A percentile compares a stretch with the other conserved stretches of the same genome.
Evolutionary conservation across 75 land plant species (phyloP).

Genomic region (Isoetes taiwanensis): DNA sequence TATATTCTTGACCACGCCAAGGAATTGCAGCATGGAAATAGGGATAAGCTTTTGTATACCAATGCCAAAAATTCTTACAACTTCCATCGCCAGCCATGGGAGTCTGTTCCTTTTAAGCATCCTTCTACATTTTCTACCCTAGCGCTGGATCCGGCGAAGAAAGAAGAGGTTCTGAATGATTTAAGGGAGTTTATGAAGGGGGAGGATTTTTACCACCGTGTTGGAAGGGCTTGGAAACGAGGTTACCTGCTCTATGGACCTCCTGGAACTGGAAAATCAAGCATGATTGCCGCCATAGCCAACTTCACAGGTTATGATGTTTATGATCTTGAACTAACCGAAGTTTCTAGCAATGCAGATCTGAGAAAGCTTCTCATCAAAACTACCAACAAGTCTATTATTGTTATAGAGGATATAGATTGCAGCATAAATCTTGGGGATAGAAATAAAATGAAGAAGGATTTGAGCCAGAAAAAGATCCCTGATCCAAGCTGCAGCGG

Average conservation of each 20-base stretch:
- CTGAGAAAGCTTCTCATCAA: slow-evolving; percentile 1
- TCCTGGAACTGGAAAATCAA: slow-evolving; percentile 1
- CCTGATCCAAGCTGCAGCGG: neutral
- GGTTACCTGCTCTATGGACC: slow-evolving; percentile 16
- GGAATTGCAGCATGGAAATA: slow-evolving; percentile 4
- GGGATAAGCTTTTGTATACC: slow-evolving; percentile 20
- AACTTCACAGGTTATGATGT: slow-evolving; percentile 5
- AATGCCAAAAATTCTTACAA: slow-evolving; percentile 4
- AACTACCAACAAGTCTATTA: slow-evolving; percentile 5
- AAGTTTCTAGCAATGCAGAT: neutral
- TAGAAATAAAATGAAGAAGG: neutral
- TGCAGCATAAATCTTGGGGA: neutral
- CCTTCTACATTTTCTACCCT: slow-evolving; percentile 34
- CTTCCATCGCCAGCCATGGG: slow-evolving; percentile 17
- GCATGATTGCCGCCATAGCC: slow-evolving; percentile 4
- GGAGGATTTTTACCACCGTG: slow-evolving; percentile 14
- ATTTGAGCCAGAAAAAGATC: no score
- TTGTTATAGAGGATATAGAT: slow-evolving; percentile 2
- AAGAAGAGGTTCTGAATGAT: slow-evolving; percentile 19
- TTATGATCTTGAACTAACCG: neutral
- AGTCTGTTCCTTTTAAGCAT: slow-evolving; percentile 23
- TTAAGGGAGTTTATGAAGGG: slow-evolving; percentile 11
- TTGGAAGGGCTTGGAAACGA: slow-evolving; percentile 22
- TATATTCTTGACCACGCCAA: slow-evolving; percentile 8
- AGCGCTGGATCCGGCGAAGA: slow-evolving; percentile 33